Base-by-base conservation (phyloP, 176 grass and related monocot genomes). In the Chloris gayana region DNA sequence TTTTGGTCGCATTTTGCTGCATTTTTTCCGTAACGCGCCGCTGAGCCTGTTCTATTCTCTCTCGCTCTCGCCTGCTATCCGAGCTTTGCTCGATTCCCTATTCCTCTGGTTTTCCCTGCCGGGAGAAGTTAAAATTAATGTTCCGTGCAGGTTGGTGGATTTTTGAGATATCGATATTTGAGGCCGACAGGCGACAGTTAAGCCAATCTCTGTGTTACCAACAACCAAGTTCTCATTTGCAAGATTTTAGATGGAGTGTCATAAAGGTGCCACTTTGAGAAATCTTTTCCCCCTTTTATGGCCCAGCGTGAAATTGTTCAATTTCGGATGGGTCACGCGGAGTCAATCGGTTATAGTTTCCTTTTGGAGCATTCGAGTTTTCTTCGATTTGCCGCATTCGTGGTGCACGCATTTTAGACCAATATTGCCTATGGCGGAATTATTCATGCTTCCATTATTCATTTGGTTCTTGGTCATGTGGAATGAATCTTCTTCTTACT, bases 1-100 rank as follows among this genome's bases (percentile, higher is more conserved):
- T 82, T 71, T 32, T 69, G 58, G 21, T 34, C 57, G 65, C 85
- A 64, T 72, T 87, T 72, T 15, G 22, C 67, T 65, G 32, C 34
- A 72, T 72, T 82, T 35, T 13, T 21, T 57, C n/a, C 19, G 19
- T 45, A 27, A 12, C 19, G 1, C 15, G 29, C 9, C 33, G 57
- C 58, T 14, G 22, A 58, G 67, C 37, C 17, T 68, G 26, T 27
- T 44, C 47, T 56, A 41, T 35, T 53, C 73, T 33, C 42, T 87
- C 34, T 26, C 15, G 14, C 14, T 54, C 37, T 51, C 6, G 47
- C 22, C 14, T 68, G 18, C 9, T 59, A 44, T 45, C 66, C 14
- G 26, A 54, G 35, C 17, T 77, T 31, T 26, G 49, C 0, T 64
- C 45, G 79, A 31, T 45, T 22, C 61, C 49, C 22, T 41, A 41